Conservation (phyloP, 2,329 filamentous ascomycete species). For the Xylaria sp. region DNA sequence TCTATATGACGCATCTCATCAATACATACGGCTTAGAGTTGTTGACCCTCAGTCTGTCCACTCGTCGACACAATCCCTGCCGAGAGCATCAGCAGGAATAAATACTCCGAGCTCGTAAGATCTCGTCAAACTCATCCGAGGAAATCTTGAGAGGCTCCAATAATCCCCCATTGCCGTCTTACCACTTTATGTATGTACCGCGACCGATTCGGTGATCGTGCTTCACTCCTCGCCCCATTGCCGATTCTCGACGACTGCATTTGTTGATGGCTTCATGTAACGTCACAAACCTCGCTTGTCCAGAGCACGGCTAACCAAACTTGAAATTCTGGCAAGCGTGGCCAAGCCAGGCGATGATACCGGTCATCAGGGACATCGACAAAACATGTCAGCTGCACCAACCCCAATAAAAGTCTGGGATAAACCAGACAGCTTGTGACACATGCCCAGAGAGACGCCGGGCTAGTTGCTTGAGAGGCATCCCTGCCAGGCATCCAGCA, state of each 20-base stretch:
- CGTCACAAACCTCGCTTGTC: constrained; percentile 22
- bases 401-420: constrained; percentile 9
- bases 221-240: constrained; percentile 1
- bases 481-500: constrained; percentile 9
- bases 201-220: neutral
- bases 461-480: constrained; percentile 7
- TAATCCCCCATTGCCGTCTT: constrained; percentile 2
- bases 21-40: neutral
- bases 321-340: constrained; percentile 11
- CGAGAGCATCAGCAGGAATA: neutral
- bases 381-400: constrained; percentile 29
- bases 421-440: constrained; percentile 15
- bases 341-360: constrained; percentile 20
- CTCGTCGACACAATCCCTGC: constrained; percentile 4
- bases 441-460: constrained; percentile 13
- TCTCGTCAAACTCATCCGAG: constrained; percentile 4
- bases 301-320: constrained; percentile 2
- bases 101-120: neutral
- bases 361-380: neutral
- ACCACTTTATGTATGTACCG: neutral
- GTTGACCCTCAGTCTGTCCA: neutral
- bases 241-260: constrained; percentile 2
- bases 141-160: constrained; percentile 6
- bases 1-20: neutral
- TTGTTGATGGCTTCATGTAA: constrained; percentile 24